Base-by-base conservation (phyloP, 2,329 filamentous ascomycete genomes). In the Setomelanomma holmii region DNA sequence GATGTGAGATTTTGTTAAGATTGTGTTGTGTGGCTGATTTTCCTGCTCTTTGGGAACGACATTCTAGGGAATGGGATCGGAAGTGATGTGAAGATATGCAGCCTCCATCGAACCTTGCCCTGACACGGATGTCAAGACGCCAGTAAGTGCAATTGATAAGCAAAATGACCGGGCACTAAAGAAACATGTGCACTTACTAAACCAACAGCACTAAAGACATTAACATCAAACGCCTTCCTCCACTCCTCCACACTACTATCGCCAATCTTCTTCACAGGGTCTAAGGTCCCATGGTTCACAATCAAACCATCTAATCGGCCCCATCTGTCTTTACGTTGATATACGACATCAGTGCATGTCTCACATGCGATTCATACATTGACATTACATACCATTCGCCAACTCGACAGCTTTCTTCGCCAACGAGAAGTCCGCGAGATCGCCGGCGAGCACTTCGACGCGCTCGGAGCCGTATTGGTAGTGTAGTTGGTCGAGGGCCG, bases 281-380 rank as follows among this genome's bases (percentile, higher is more conserved):
- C 83, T 39, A 99, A 77, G 1, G 86, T 80, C 17, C 92, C 93
- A 71, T 99, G 95, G 74, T 98, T 98, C 56, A 98, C 78, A 11
- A 99, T 85, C 39, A 99, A 72, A 1, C 87, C 89, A 69, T 99
- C 92, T 4, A 99, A 76, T 42, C 79, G 80, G 8, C 87, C 88
- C 72, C 91, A 98, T 0, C 83, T 78, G 22, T 83, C 77, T 10
- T 89, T 68, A n/a, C n/a, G n/a, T n/a, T n/a, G n/a, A n/a, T n/a
- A n/a, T n/a, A n/a, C n/a, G n/a, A n/a, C n/a, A n/a, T n/a, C n/a
- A n/a, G n/a, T n/a, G n/a, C n/a, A n/a, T n/a, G n/a, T n/a, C n/a
- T n/a, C n/a, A n/a, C n/a, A n/a, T n/a, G n/a, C n/a, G n/a, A n/a
- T n/a, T n/a, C n/a, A n/a, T n/a, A n/a, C n/a, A n/a, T n/a, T n/a